Percentiles rank a stretch among this genome's conserved stretches.
Conservation (phyloP, 2,329 filamentous ascomycete species). For the Tolypocladium tundrense region DNA sequence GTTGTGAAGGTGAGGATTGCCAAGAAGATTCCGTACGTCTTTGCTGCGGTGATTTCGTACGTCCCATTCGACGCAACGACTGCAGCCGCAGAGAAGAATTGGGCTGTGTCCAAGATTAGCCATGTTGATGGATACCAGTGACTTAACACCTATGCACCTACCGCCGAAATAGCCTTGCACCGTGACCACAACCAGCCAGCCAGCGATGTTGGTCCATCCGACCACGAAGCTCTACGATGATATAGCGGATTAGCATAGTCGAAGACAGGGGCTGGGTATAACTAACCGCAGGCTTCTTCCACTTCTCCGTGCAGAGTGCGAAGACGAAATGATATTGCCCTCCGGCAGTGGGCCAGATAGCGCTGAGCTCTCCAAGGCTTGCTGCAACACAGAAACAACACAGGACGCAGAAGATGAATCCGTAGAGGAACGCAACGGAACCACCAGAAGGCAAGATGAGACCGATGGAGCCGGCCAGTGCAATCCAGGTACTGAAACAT, state of each 20-base stretch:
- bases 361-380: conserved; percentile 30
- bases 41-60: conserved; percentile 26
- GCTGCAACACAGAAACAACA: conserved; percentile 31
- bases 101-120: conserved; percentile 15
- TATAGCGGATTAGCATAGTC: too few species aligned
- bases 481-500: conserved; percentile 17
- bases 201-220: conserved; percentile 34
- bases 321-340: conserved; percentile 36
- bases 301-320: conserved; percentile 25
- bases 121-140: too few species aligned
- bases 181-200: conserved; percentile 34
- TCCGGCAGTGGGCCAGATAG: conserved; percentile 35
- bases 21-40: conserved; percentile 31
- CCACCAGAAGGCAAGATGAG: conserved; percentile 30
- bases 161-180: conserved; percentile 32
- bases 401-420: conserved; percentile 33
- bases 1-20: conserved; percentile 25
- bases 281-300: conserved; percentile 25
- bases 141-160: conserved; percentile 4
- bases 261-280: background rate
- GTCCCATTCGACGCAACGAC: conserved; percentile 27
- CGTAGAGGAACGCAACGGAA: conserved; percentile 30
- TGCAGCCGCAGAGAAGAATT: conserved; percentile 31
- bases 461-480: conserved; percentile 31
- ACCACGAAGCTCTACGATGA: conserved; percentile 27